A percentile compares a stretch with the other conserved stretches of the same genome.
phyloP scores from a whole-genome alignment of 768 basidiomycete species.

The Podaxis pistillaris region DNA sequence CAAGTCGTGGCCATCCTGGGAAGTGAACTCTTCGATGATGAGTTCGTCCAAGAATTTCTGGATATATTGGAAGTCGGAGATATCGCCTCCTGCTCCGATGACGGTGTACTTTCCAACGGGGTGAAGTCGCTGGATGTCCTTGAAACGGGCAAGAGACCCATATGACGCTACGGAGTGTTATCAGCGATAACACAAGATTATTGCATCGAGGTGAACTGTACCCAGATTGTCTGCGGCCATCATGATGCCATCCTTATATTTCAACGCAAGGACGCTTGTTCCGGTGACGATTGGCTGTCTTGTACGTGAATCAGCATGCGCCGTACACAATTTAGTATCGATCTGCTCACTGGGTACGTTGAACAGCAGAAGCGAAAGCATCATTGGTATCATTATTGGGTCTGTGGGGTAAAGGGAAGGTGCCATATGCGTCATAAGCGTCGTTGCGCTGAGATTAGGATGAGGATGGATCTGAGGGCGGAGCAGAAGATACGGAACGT shows the following conservation, averaged over 20 bases:
- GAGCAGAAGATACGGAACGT: conserved; percentile 31
- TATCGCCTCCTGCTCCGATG: conserved; percentile 92
- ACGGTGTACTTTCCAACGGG: conserved; percentile 81
- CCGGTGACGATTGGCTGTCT: conserved; percentile 96
- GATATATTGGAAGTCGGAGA: conserved; percentile 96
- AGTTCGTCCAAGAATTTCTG: conserved; percentile 78
- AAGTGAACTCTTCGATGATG: conserved; percentile 74
- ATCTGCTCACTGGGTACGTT: conserved; percentile 72
- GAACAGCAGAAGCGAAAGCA: conserved; percentile 61
- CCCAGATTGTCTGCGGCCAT: conserved; percentile 98
- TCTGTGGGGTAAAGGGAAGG: conserved; percentile 71
- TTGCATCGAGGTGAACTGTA: conserved; percentile 30
- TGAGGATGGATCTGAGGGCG: not conserved
- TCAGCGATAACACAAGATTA: not conserved
- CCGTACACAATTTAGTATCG: not conserved
- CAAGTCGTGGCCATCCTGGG: conserved; percentile 80
- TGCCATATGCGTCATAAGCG: conserved; percentile 69
- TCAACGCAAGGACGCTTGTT: conserved; percentile 92
- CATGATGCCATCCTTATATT: conserved; percentile 97
- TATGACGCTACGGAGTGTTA: conserved; percentile 68
- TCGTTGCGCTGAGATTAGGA: conserved; percentile 60
- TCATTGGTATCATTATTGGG: conserved; percentile 50
- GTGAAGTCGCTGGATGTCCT: conserved; percentile 87
- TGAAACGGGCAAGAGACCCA: conserved; percentile 95
- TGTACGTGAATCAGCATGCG: not conserved